Evolutionary conservation across 2,329 filamentous ascomycete species (phyloP).

Genomic region (Septoria linicola): DNA sequence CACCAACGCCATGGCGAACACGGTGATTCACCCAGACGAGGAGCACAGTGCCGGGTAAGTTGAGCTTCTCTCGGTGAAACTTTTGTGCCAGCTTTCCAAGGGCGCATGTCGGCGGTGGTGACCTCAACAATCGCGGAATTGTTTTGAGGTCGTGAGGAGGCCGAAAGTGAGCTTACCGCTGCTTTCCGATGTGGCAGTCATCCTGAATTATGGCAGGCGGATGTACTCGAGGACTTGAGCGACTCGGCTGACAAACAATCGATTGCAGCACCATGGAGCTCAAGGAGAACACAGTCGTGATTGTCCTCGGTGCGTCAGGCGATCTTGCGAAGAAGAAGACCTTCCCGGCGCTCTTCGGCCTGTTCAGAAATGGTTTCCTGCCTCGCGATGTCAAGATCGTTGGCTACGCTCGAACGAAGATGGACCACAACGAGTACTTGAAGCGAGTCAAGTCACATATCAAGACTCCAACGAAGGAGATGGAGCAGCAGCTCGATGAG

Average conservation of each 20-base stretch:
- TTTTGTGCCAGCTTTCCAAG: conserved; percentile 2
- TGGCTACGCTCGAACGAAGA: conserved; percentile 98
- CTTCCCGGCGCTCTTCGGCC: conserved; percentile 93
- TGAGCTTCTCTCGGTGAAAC: conserved; percentile 15
- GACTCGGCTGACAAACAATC: conserved; percentile 23
- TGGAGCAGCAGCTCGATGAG: conserved; percentile 89
- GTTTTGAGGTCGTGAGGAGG: not conserved
- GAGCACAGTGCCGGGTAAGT: conserved; percentile 50
- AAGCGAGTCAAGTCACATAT: conserved; percentile 96
- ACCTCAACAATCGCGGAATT: not conserved
- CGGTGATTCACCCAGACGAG: conserved; percentile 48
- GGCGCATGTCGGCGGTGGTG: not conserved
- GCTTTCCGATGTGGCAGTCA: not conserved
- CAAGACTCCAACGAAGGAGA: conserved; percentile 96
- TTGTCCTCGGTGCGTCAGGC: conserved; percentile 94
- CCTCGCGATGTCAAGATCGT: conserved; percentile 94
- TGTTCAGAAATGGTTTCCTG: conserved; percentile 98
- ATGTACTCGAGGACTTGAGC: conserved; percentile 13
- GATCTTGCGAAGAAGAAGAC: conserved; percentile 99
- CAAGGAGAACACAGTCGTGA: conserved; percentile 96
- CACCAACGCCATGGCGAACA: conserved; percentile 46
- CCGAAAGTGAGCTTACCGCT: conserved; percentile 1
- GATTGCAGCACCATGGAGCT: conserved; percentile 76
- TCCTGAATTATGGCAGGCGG: not conserved
- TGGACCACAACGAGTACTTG: conserved; percentile 95